A percentile compares a stretch with the other conserved stretches of the same genome.
These are phyloP conservation scores for Hirsutella thompsonii DNA, from an alignment of 2,329 filamentous ascomycete genomes.

Conservation along the genomic window DNA sequence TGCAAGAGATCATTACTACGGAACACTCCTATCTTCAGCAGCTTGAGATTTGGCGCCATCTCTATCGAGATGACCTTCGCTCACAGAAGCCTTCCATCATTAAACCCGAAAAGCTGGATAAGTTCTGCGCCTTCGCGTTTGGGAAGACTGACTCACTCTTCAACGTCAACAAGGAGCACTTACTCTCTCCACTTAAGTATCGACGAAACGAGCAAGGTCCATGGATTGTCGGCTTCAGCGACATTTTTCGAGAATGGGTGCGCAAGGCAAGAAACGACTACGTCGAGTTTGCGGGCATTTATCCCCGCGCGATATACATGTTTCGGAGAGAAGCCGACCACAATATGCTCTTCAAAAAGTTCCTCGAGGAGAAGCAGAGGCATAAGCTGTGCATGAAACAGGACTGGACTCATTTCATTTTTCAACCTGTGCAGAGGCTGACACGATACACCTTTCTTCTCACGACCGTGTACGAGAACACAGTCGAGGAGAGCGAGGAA, in stretches of 20 bases:
- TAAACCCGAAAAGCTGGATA: conserved; percentile 60
- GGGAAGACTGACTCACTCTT: conserved; percentile 82
- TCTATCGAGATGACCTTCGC: conserved; percentile 75
- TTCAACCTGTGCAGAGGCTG: conserved; percentile 81
- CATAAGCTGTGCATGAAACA: conserved; percentile 72
- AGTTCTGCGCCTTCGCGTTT: conserved; percentile 77
- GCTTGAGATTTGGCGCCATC: conserved; percentile 68
- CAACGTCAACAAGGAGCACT: conserved; percentile 81
- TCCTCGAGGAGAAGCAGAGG: conserved; percentile 66
- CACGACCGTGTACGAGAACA: conserved; percentile 72
- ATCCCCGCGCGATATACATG: conserved; percentile 70
- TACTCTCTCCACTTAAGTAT: conserved; percentile 90
- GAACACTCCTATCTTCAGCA: conserved; percentile 88
- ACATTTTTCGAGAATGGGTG: conserved; percentile 97
- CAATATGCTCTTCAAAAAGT: conserved; percentile 77
- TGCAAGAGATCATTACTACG: conserved; percentile 90
- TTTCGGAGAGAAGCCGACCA: conserved; percentile 73
- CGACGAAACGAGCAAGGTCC: conserved; percentile 93
- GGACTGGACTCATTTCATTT: conserved; percentile 89
- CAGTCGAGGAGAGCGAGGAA: conserved; percentile 74
- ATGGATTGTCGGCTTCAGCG: conserved; percentile 87
- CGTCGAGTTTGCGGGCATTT: conserved; percentile 81
- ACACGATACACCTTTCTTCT: conserved; percentile 83
- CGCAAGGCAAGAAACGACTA: conserved; percentile 82
- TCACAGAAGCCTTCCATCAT: conserved; percentile 69